Evolutionary conservation across 2,329 filamentous ascomycete genomes (phyloP).

Genomic region (Clathrospora elynae): DNA sequence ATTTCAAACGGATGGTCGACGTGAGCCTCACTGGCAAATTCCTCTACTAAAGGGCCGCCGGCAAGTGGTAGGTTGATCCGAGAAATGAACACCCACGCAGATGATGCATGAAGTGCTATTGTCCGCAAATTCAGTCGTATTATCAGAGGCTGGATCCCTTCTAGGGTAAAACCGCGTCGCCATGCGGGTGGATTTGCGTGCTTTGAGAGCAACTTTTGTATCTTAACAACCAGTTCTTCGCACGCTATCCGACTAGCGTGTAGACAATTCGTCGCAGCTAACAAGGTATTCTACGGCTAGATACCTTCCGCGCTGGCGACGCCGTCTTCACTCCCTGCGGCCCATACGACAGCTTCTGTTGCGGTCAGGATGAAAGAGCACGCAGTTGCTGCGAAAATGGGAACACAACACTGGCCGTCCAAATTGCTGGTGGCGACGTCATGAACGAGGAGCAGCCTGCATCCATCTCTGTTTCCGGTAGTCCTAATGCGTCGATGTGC

Average conservation of each 20-base stretch:
- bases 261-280: background rate
- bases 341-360: constrained; percentile 7
- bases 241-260: background rate
- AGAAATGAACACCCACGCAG: background rate
- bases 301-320: constrained; percentile 1
- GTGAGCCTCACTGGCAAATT: constrained; percentile 83
- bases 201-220: background rate
- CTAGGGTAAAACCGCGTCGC: background rate
- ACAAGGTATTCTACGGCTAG: background rate
- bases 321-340: constrained; percentile 6
- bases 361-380: constrained; percentile 5
- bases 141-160: background rate
- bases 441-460: too few relatives aligned
- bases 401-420: background rate
- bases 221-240: background rate
- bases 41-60: constrained; percentile 68
- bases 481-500: too few relatives aligned
- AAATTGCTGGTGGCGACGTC: background rate
- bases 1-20: constrained; percentile 79
- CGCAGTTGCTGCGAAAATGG: constrained; percentile 7
- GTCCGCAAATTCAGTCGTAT: background rate
- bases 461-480: too few relatives aligned
- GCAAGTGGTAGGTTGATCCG: constrained; percentile 68
- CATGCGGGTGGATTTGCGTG: background rate
- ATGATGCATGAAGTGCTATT: background rate